Evolutionary conservation across 176 grass and related monocot species (phyloP).

Genomic region (Eragrostis curvula): DNA sequence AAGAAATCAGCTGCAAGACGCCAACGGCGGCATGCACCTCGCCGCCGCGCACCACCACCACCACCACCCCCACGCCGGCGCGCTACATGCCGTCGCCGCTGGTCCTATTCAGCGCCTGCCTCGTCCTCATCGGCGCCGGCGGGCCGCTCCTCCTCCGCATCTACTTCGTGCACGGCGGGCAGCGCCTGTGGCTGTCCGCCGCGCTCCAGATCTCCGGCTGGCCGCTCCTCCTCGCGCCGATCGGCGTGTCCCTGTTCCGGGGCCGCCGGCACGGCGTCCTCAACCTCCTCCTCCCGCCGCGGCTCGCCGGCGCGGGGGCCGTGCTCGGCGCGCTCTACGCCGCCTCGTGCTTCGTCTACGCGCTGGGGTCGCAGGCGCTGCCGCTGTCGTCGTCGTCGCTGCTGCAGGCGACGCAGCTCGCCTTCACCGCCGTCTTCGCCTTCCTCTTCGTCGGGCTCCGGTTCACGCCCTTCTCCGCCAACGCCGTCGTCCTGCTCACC

Average conservation of each 20-base stretch:
- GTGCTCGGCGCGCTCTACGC: conserved; percentile 52
- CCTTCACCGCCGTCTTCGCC: conserved; percentile 75
- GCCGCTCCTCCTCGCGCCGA: conserved; percentile 63
- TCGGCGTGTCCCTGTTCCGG: conserved; percentile 40
- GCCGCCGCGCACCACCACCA: background rate
- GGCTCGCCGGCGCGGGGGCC: conserved; percentile 38
- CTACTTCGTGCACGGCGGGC: conserved; percentile 72
- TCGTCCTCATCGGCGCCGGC: conserved; percentile 64
- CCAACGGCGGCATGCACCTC: background rate
- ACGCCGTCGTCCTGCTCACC: conserved; percentile 74
- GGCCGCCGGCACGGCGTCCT: conserved; percentile 1
- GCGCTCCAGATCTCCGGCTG: conserved; percentile 62
- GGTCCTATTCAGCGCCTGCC: conserved; percentile 49
- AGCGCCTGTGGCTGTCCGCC: conserved; percentile 61
- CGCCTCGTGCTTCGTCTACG: conserved; percentile 58
- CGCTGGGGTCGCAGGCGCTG: conserved; percentile 55
- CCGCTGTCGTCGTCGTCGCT: conserved; percentile 84
- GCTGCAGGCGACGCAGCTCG: conserved; percentile 75
- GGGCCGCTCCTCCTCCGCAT: conserved; percentile 66
- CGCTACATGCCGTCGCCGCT: conserved; percentile 36
- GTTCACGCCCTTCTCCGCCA: conserved; percentile 73
- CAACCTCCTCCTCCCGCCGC: conserved; percentile 41
- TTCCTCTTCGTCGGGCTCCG: conserved; percentile 62
- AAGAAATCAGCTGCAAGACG: conserved; percentile 12
- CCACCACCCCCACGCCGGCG: too few relatives aligned